Base-by-base conservation (phyloP, 768 basidiomycete genomes). In the Strobilomyces dryophilus region DNA sequence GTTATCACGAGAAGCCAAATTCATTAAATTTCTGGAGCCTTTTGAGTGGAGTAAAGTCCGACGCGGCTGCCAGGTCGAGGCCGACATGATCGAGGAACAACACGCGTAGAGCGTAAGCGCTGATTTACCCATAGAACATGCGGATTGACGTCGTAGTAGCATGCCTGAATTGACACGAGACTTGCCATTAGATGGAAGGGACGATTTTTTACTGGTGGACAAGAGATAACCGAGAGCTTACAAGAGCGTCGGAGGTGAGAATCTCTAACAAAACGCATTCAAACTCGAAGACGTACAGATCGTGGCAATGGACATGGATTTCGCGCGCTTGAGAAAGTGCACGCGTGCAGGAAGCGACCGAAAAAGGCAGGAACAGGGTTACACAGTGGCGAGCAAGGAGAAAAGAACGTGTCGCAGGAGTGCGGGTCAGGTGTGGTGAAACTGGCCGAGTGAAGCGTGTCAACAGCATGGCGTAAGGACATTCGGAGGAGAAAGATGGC, bases 31-130 rank as follows among this genome's bases (percentile, higher is more conserved):
- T 65, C 74, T 72, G 74, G 74, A 75, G 75, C 69, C 72, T 79
- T 81, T 80, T 78, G 73, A 76, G 84, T 89, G 85, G 86, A 86
- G 84, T 76, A 78, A 77, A 71, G 72, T 76, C 82, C 81, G 81
- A 79, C 66, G 64, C 45, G 59, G 63, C 77, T 75, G 70, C 69
- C 76, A 75, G 74, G 64, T 74, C 74, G 74, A 76, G 78, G 76
- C 76, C 75, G 75, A 73, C 68, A 66, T 79, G 84, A 87, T 89
- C 84, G 82, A 79, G 74, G 72, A 71, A 74, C 75, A 73, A 78
- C 85, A 85, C 79, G 83, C 79, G 83, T 78, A 71, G 59, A 62
- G 63, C 65, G 73, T 74, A 76, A 79, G 76, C 74, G 74, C 74
- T 73, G 73, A 73, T 73, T 75, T 70, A 73, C 68, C 73, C 66